phyloP scores from a whole-genome alignment of 2,329 filamentous ascomycete genomes.

The Berkeleyomyces rouxiae region DNA sequence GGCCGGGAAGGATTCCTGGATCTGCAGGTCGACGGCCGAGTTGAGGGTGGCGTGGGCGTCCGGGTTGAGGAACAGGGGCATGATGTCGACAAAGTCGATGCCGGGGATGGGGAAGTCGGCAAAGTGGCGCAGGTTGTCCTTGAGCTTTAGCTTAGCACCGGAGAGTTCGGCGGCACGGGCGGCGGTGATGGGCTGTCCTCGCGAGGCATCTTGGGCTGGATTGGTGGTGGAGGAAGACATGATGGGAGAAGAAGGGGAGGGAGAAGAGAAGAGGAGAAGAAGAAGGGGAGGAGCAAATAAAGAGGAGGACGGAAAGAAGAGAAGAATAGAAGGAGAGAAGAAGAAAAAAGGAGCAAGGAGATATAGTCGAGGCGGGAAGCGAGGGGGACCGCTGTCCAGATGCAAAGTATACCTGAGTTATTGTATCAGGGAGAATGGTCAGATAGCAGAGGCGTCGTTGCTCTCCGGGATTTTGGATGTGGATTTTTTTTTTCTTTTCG shows the following conservation, averaged over 20 bases:
- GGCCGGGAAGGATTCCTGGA: conserved; percentile 44
- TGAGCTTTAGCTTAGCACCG: conserved; percentile 54
- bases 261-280: conserved; percentile 19
- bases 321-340: conserved; percentile 2
- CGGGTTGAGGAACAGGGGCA: conserved; percentile 79
- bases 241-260: conserved; percentile 18
- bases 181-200: conserved; percentile 46
- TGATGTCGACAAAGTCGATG: conserved; percentile 94
- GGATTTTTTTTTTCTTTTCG: neutral
- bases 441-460: conserved; percentile 3
- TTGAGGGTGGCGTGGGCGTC: conserved; percentile 59
- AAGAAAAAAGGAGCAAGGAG: conserved; percentile 2
- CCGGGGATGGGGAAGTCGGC: conserved; percentile 83
- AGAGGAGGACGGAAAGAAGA: neutral
- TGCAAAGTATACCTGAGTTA: neutral
- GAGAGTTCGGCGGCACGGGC: conserved; percentile 46
- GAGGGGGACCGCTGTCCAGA: neutral
- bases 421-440: neutral
- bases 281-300: conserved; percentile 15
- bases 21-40: conserved; percentile 70
- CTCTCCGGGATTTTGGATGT: neutral
- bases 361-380: neutral
- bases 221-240: conserved; percentile 19
- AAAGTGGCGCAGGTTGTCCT: conserved; percentile 63
- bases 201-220: conserved; percentile 37